Evolutionary conservation across 441 rosid species (phyloP), one percentile per base, ranked within the genome.

Genomic region (Raphanus hybrid): DNA sequence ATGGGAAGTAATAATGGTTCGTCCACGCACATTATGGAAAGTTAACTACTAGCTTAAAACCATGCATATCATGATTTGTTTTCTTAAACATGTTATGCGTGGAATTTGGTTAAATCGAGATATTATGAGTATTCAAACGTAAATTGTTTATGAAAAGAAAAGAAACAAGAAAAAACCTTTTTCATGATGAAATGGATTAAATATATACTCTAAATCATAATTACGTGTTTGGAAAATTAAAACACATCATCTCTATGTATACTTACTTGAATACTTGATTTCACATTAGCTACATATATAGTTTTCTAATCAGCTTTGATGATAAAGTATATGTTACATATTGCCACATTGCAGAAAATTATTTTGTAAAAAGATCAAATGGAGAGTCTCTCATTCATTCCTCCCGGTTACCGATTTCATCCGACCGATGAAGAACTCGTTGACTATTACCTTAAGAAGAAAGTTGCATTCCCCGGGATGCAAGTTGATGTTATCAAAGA

Each of bases 341-440:
- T 27, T 60, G 37, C 64, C 15, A 20, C 8, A 60, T 68, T 64
- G 75, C 71, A 79, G 82, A 74, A 62, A 65, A 4, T 27, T 11
- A 60, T n/a, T 41, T 23, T 23, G 26, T 1, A 58, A 16, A 32
- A 23, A 58, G 2, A 69, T 14, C 2, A 37, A 27, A 89, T 43
- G 93, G 84, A 85, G 60, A 55, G 80, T 15, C 79, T 86, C 66
- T 70, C 88, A 62, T 80, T 81, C 57, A 89, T 89, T 34, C 93
- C 91, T 41, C 93, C 93, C 0, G 93, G 92, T 20, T 89, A 87
- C 80, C 87, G 91, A 57, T 89, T 88, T 78, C 92, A 88, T 75
- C 92, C 92, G 14, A 89, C 92, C 20, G 92, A 89, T 65, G 90
- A 89, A 79, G 93, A 89, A 70, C 93, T 89, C n/a, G 91, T 89